phyloP scores from a whole-genome alignment of 805 yeast genomes.

The Barnettozyma sp. region DNA sequence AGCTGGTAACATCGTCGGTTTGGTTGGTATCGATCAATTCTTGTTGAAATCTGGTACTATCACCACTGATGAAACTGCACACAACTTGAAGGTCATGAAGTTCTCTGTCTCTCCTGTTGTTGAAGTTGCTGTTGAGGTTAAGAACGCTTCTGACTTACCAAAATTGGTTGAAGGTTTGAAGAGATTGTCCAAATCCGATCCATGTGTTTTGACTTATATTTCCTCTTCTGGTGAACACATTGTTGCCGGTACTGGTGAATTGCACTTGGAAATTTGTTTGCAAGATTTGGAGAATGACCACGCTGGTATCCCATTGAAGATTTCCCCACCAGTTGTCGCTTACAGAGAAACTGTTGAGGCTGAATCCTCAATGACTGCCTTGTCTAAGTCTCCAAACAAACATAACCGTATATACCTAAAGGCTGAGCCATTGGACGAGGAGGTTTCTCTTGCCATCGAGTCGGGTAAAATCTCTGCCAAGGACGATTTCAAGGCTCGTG shows the following conservation, averaged over 20 bases:
- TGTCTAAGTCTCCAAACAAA: constrained; percentile 99
- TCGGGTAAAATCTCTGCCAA: constrained; percentile 85
- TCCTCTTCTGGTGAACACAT: constrained; percentile 97
- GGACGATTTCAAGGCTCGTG: constrained; percentile 98
- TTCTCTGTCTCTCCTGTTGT: constrained; percentile 99
- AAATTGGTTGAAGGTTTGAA: constrained; percentile 99
- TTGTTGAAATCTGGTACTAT: constrained; percentile 98
- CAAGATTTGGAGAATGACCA: constrained; percentile 95
- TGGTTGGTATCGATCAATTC: constrained; percentile 99
- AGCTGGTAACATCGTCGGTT: constrained; percentile 99
- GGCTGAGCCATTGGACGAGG: constrained; percentile 96
- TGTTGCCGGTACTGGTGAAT: constrained; percentile 99
- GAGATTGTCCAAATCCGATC: constrained; percentile 99
- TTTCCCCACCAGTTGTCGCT: constrained; percentile 95
- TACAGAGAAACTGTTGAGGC: constrained; percentile 97
- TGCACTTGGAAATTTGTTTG: constrained; percentile 97
- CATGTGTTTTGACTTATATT: constrained; percentile 89
- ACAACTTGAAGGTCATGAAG: constrained; percentile 99
- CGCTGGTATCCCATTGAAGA: constrained; percentile 98
- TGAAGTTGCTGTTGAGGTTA: constrained; percentile 98
- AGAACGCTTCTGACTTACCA: constrained; percentile 99
- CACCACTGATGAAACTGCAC: constrained; percentile 93
- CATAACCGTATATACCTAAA: constrained; percentile 98
- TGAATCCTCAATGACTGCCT: constrained; percentile 92
- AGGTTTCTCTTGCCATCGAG: constrained; percentile 88